phyloP scores from a whole-genome alignment of 768 basidiomycete species.

The Leccinum imitatum region DNA sequence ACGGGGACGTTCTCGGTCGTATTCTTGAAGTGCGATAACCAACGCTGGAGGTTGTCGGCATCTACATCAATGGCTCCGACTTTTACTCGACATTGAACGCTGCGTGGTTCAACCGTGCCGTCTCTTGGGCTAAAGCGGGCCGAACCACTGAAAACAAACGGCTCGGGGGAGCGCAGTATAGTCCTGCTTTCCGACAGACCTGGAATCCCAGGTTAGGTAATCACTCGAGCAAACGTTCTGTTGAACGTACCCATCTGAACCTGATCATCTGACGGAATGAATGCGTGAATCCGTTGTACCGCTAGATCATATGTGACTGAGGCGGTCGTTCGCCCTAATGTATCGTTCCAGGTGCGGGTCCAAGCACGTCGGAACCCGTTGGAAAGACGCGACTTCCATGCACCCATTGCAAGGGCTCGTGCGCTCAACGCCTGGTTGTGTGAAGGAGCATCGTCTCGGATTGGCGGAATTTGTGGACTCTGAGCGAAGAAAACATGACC shows the following conservation, averaged over 20 bases:
- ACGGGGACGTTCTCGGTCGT: slow-evolving; percentile 4
- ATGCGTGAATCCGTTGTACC: slow-evolving; percentile 47
- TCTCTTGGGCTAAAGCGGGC: slow-evolving; percentile 59
- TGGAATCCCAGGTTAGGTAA: slow-evolving; percentile 7
- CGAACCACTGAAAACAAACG: slow-evolving; percentile 45
- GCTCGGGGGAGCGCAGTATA: slow-evolving; percentile 49
- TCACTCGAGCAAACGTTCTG: background rate
- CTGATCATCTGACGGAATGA: slow-evolving; percentile 28
- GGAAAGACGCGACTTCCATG: slow-evolving; percentile 63
- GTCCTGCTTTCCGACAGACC: slow-evolving; percentile 28
- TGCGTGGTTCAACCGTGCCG: slow-evolving; percentile 52
- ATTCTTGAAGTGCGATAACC: slow-evolving; percentile 14
- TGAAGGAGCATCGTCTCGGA: slow-evolving; percentile 14
- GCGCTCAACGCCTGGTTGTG: slow-evolving; percentile 23
- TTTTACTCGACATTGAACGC: slow-evolving; percentile 45
- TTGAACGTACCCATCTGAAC: slow-evolving; percentile 31
- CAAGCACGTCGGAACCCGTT: slow-evolving; percentile 63
- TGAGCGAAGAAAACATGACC: slow-evolving; percentile 56
- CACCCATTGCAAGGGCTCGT: slow-evolving; percentile 48
- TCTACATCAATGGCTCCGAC: slow-evolving; percentile 49
- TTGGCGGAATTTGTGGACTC: slow-evolving; percentile 35
- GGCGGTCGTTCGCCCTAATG: slow-evolving; percentile 61
- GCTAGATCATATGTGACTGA: slow-evolving; percentile 51
- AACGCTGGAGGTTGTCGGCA: slow-evolving; percentile 38
- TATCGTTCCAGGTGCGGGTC: slow-evolving; percentile 68